These are phyloP conservation scores for Eucalyptus leucophloia DNA, from an alignment of 345 rosid species.

Conservation along the genomic window DNA sequence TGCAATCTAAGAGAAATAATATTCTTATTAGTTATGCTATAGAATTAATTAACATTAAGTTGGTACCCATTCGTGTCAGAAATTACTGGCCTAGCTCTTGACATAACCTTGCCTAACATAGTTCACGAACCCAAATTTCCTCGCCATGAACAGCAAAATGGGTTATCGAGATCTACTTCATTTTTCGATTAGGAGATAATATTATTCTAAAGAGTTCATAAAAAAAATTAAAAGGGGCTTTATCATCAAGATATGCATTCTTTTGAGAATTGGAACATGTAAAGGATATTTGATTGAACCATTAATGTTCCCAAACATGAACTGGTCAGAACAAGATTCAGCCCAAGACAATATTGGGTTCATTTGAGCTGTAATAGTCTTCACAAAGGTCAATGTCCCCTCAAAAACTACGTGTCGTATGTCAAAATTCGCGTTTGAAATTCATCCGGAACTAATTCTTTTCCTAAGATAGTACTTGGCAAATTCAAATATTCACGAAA, in stretches of 20 bases:
- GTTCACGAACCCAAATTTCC: background rate
- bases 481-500: background rate
- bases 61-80: background rate
- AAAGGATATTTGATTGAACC: background rate
- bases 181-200: background rate
- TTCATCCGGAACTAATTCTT: background rate
- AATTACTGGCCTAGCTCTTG: background rate
- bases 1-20: background rate
- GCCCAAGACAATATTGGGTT: background rate
- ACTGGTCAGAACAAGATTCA: background rate
- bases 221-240: background rate
- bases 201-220: background rate
- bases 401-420: fast-evolving
- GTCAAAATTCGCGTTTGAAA: background rate
- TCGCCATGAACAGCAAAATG: background rate
- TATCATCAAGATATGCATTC: background rate
- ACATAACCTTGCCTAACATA: background rate
- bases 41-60: background rate
- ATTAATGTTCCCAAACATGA: background rate
- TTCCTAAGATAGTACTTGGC: background rate
- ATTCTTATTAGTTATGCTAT: background rate
- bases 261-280: background rate
- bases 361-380: background rate
- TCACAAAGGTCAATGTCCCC: background rate
- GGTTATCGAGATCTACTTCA: background rate